phyloP scores from a whole-genome alignment of 2,329 filamentous ascomycete species.

The Neofusicoccum parvum region DNA sequence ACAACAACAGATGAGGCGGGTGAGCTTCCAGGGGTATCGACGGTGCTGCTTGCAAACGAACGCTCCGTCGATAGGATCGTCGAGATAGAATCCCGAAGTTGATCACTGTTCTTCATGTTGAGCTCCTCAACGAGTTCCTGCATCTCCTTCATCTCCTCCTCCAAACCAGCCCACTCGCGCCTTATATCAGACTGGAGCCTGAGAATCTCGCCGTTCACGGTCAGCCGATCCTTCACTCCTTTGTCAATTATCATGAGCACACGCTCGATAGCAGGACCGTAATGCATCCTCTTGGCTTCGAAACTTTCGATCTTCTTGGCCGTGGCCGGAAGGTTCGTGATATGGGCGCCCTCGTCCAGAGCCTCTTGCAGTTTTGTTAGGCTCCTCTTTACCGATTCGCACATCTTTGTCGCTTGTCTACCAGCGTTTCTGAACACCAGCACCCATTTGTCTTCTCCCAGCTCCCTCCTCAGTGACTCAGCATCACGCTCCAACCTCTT shows the following conservation, averaged over 20 bases:
- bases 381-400: conserved; percentile 88
- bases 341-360: conserved; percentile 61
- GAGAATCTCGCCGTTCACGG: conserved; percentile 93
- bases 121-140: conserved; percentile 76
- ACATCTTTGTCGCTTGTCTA: conserved; percentile 92
- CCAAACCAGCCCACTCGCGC: conserved; percentile 75
- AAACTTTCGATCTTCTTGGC: conserved; percentile 88
- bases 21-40: conserved; percentile 63
- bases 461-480: conserved; percentile 82
- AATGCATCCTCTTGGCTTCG: conserved; percentile 92
- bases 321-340: conserved; percentile 63
- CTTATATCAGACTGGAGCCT: conserved; percentile 84
- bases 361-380: conserved; percentile 79
- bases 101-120: conserved; percentile 62
- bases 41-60: conserved; percentile 68
- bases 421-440: conserved; percentile 93
- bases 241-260: conserved; percentile 92
- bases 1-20: conserved; percentile 67
- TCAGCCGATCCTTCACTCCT: conserved; percentile 92
- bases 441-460: conserved; percentile 95
- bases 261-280: conserved; percentile 87
- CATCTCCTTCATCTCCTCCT: conserved; percentile 75
- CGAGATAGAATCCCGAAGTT: conserved; percentile 88
- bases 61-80: conserved; percentile 85
- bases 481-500: conserved; percentile 87